Base-by-base conservation (phyloP, 176 grass and related monocot species). In the Alloteropsis semialata region DNA sequence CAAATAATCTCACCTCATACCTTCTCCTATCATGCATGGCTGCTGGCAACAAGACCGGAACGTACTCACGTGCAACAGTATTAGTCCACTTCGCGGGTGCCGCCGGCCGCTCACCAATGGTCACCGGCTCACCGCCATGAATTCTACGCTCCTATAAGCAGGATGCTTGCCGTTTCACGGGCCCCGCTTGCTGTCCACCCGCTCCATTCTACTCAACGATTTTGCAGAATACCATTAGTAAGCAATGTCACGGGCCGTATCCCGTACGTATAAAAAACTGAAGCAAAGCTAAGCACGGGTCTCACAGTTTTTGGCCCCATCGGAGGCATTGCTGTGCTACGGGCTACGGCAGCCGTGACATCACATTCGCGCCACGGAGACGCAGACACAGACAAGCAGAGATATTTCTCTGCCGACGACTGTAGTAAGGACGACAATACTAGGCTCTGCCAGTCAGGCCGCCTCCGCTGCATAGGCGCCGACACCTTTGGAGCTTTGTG, bases 321-420 rank as follows among this genome's bases (percentile, higher is more conserved):
- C n/a, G n/a, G n/a, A n/a, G 27, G 17, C 28, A 54, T 88, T 33
- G 71, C 9, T 16, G 34, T 36, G 34, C 34, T 36, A 36, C 34
- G 2, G 2, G 42, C 79, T 51, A 11, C 27, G 34, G 59, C 75
- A 37, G 60, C 38, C 8, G 65, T 44, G 69, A 62, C 76, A n/a
- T 85, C 82, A 59, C 75, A 67, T 65, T 32, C 12, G 76, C 59
- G 0, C 42, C 19, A 21, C 58, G 56, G 3, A 29, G 65, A 57
- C 10, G 34, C 48, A n/a, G 72, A 33, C 39, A 25, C 82, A 37
- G 82, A 81, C 82, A 81, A 53, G 45, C 43, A 11, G 54, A 34
- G 43, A 64, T 45, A 28, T 53, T 80, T 79, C 12, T 45, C 42
- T n/a, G 42, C 42, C 25, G 15, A 10, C 39, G 68, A 30, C 41